Percentiles rank a stretch among this genome's conserved stretches.
These are phyloP conservation scores for Cryptococcus sp. DNA, from an alignment of 1,284 basidiomycete genomes.

Conservation along the genomic window DNA sequence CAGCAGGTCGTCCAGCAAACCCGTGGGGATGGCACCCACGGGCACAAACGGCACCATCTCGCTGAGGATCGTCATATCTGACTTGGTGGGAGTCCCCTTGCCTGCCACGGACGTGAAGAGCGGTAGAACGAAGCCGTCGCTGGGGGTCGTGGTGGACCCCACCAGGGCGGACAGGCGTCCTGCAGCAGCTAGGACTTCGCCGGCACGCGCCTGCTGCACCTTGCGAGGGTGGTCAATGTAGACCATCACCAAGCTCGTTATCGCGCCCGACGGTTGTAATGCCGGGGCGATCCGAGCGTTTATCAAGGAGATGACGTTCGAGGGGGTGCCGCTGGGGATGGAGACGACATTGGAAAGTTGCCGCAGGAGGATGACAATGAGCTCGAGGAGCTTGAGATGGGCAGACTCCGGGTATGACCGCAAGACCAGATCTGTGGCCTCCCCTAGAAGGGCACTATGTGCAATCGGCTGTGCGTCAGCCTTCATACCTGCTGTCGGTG, in stretches of 20 bases:
- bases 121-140: constrained; percentile 19
- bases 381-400: constrained; percentile 24
- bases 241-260: constrained; percentile 17
- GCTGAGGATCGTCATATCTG: constrained; percentile 21
- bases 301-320: constrained; percentile 1
- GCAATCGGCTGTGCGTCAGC: neutral
- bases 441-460: constrained; percentile 7
- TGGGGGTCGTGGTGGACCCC: constrained; percentile 10
- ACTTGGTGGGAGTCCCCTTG: constrained; percentile 14
- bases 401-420: constrained; percentile 1
- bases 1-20: constrained; percentile 22
- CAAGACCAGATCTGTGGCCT: constrained; percentile 15
- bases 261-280: constrained; percentile 18
- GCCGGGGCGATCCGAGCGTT: constrained; percentile 18
- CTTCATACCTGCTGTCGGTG: neutral
- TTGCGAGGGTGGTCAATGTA: constrained; percentile 27
- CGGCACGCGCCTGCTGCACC: constrained; percentile 24
- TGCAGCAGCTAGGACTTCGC: constrained; percentile 25
- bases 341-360: constrained; percentile 13
- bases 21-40: constrained; percentile 8
- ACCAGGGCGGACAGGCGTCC: constrained; percentile 13
- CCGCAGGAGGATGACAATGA: constrained; percentile 26
- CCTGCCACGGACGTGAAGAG: constrained; percentile 21
- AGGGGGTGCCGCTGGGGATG: neutral
- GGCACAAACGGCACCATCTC: constrained; percentile 28